phyloP scores from a whole-genome alignment of 1,139 yeast genomes.

The Zhuliangozyma parablackwelliae region DNA sequence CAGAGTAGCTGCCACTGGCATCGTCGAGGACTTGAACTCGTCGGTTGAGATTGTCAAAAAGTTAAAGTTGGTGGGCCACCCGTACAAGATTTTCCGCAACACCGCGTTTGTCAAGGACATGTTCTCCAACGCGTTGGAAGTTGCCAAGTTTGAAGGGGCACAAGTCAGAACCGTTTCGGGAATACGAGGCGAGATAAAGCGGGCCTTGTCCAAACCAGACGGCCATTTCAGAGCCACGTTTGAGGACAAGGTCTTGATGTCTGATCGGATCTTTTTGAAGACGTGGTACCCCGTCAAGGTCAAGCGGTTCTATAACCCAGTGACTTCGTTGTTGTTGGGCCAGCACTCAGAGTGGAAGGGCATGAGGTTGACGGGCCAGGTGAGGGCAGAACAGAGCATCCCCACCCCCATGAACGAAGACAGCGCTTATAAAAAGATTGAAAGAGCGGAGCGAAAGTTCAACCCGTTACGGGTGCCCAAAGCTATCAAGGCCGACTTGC shows the following conservation, averaged over 20 bases:
- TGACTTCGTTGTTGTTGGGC: slow-evolving; percentile 74
- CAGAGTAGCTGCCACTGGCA: slow-evolving; percentile 97
- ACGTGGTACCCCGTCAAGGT: slow-evolving; percentile 97
- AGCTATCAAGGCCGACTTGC: slow-evolving; percentile 68
- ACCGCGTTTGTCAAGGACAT: slow-evolving; percentile 96
- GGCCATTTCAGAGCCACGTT: slow-evolving; percentile 98
- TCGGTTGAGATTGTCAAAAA: slow-evolving; percentile 92
- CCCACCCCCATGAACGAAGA: slow-evolving; percentile 66
- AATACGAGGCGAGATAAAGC: slow-evolving; percentile 92
- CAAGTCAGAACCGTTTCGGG: slow-evolving; percentile 95
- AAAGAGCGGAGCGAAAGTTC: slow-evolving; percentile 82
- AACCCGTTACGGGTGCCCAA: slow-evolving; percentile 85
- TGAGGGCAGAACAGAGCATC: slow-evolving; percentile 70
- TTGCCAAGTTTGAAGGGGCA: slow-evolving; percentile 97
- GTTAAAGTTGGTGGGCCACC: slow-evolving; percentile 90
- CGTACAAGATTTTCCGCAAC: slow-evolving; percentile 88
- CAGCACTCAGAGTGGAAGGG: slow-evolving; percentile 91
- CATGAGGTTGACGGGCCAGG: slow-evolving; percentile 91
- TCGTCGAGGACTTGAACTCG: slow-evolving; percentile 88
- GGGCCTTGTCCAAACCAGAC: slow-evolving; percentile 90
- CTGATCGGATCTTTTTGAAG: slow-evolving; percentile 84
- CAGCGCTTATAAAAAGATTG: slow-evolving; percentile 72
- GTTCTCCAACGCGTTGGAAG: slow-evolving; percentile 90
- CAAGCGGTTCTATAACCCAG: slow-evolving; percentile 91
- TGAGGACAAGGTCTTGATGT: slow-evolving; percentile 88